Conservation (phyloP, 441 rosid genomes). For the Gossypium davidsonii region DNA sequence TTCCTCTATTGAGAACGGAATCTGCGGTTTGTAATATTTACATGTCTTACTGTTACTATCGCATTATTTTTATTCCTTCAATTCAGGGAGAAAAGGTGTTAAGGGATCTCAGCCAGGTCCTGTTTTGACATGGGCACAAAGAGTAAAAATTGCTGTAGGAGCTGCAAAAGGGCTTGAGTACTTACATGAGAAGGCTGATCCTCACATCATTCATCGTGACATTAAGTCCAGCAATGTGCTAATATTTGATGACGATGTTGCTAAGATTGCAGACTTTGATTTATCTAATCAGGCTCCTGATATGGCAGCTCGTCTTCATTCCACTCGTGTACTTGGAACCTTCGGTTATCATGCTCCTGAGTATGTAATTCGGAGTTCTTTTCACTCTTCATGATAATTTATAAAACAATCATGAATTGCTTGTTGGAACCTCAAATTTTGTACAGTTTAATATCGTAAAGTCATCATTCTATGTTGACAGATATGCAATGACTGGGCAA, state of each 20-base stretch:
- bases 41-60: background rate
- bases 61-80: background rate
- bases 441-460: background rate
- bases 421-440: background rate
- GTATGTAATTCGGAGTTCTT: constrained; percentile 34
- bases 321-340: constrained; percentile 74
- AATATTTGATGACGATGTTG: constrained; percentile 63
- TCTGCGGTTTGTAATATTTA: background rate
- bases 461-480: constrained; percentile 16
- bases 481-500: constrained; percentile 74
- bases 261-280: constrained; percentile 70
- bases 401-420: background rate
- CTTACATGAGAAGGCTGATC: constrained; percentile 62
- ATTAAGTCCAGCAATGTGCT: constrained; percentile 67
- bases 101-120: constrained; percentile 71
- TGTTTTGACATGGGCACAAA: constrained; percentile 58
- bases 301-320: constrained; percentile 70
- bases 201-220: constrained; percentile 61
- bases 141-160: constrained; percentile 69
- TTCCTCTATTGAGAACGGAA: background rate
- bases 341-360: constrained; percentile 75
- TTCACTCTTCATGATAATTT: background rate
- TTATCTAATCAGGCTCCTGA: constrained; percentile 71
- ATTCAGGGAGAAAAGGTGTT: constrained; percentile 60
- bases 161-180: constrained; percentile 75